phyloP scores from a whole-genome alignment of 2,329 filamentous ascomycete species.

The Macrophomina pseudophaseolina region DNA sequence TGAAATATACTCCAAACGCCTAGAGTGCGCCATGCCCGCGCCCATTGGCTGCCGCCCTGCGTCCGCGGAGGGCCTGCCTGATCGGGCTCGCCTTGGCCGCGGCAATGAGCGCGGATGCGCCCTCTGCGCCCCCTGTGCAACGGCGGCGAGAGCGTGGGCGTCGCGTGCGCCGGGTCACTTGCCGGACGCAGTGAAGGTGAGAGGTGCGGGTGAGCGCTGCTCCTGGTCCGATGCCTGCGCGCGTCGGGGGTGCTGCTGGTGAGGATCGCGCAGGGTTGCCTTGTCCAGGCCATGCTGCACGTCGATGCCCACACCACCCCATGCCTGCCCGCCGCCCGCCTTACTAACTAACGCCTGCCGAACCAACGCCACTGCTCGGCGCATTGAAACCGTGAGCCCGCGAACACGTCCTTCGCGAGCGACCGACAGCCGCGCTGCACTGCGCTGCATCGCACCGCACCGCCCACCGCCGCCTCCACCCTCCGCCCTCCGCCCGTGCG shows the following conservation, averaged over 20 bases:
- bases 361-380: slow-evolving; percentile 17
- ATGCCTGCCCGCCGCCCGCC: neutral
- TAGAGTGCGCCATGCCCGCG: slow-evolving; percentile 26
- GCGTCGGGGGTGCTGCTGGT: neutral
- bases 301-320: neutral
- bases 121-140: slow-evolving; percentile 15
- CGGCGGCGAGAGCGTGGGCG: slow-evolving; percentile 25
- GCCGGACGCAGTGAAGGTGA: neutral
- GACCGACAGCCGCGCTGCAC: neutral
- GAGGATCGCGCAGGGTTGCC: slow-evolving; percentile 21
- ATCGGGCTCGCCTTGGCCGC: slow-evolving; percentile 14
- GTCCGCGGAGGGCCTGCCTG: slow-evolving; percentile 20
- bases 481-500: neutral
- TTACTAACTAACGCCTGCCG: slow-evolving; percentile 16
- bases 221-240: slow-evolving; percentile 22
- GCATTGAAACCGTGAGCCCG: slow-evolving; percentile 21
- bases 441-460: neutral
- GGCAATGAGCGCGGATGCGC: slow-evolving; percentile 17
- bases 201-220: slow-evolving; percentile 13
- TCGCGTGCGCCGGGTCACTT: slow-evolving; percentile 23
- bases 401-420: neutral
- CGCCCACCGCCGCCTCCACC: neutral
- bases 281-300: neutral
- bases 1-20: slow-evolving; percentile 31
- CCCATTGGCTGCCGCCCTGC: slow-evolving; percentile 24